These are phyloP conservation scores for Dioszegia crocea DNA, from an alignment of 768 basidiomycete species.

Conservation along the genomic window DNA sequence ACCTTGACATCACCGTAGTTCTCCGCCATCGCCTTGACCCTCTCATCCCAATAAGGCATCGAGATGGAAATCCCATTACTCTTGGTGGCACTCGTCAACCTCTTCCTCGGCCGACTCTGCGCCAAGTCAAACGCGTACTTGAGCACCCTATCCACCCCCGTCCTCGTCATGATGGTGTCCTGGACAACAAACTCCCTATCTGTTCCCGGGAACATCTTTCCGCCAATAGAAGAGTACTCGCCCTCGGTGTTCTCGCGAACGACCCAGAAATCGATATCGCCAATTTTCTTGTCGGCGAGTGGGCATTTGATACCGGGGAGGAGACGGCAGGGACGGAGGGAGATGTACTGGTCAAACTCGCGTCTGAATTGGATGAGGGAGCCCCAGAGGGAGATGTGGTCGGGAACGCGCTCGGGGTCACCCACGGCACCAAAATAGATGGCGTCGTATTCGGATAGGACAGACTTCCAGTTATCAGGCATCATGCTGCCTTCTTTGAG, in stretches of 20 bases:
- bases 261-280: slow-evolving; percentile 56
- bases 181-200: slow-evolving; percentile 36
- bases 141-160: slow-evolving; percentile 56
- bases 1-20: slow-evolving; percentile 56
- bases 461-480: slow-evolving; percentile 44
- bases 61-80: slow-evolving; percentile 51
- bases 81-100: slow-evolving; percentile 59
- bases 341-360: slow-evolving; percentile 56
- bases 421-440: slow-evolving; percentile 55
- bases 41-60: slow-evolving; percentile 46
- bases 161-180: slow-evolving; percentile 55
- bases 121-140: slow-evolving; percentile 59
- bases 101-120: slow-evolving; percentile 55
- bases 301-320: slow-evolving; percentile 56
- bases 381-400: slow-evolving; percentile 62
- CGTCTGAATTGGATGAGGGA: slow-evolving; percentile 56
- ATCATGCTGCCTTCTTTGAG: slow-evolving; percentile 55
- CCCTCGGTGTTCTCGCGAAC: slow-evolving; percentile 60
- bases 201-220: slow-evolving; percentile 25
- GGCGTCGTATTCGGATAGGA: slow-evolving; percentile 32
- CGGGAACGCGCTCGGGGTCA: slow-evolving; percentile 55
- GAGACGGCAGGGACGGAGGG: slow-evolving; percentile 54
- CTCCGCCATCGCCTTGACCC: slow-evolving; percentile 54
- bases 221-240: slow-evolving; percentile 52
- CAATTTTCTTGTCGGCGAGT: slow-evolving; percentile 52